These are phyloP conservation scores for Botryotinia globosa DNA, from an alignment of 2,329 filamentous ascomycete genomes.

Conservation along the genomic window DNA sequence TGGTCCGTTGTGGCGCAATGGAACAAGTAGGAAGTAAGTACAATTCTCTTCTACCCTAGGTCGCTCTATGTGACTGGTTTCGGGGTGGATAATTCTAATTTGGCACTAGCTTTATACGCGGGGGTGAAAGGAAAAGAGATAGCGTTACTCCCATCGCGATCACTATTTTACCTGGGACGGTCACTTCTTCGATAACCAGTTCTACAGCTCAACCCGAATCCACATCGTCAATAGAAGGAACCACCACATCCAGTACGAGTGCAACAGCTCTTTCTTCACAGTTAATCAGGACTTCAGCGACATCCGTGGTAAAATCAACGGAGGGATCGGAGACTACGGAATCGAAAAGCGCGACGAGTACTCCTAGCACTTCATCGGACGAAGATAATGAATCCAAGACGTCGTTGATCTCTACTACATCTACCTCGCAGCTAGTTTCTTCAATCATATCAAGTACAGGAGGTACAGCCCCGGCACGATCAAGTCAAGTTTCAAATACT, in stretches of 20 bases:
- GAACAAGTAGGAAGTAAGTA: constrained; percentile 14
- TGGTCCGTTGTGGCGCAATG: constrained; percentile 14
- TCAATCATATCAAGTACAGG: neutral
- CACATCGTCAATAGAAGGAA: neutral
- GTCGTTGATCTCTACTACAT: neutral
- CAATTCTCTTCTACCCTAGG: neutral
- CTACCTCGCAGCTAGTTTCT: neutral
- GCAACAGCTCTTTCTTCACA: neutral
- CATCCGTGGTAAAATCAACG: neutral
- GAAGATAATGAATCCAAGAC: neutral
- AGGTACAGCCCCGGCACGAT: neutral
- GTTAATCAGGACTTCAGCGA: neutral
- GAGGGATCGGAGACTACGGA: neutral
- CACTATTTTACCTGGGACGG: constrained; percentile 7
- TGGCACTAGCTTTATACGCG: neutral
- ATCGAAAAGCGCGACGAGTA: neutral
- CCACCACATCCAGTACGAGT: neutral
- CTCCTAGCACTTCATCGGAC: neutral
- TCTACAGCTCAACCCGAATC: neutral
- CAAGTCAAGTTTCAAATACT: neutral
- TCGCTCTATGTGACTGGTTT: neutral
- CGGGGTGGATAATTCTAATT: neutral
- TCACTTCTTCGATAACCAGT: neutral
- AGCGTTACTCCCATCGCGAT: neutral
- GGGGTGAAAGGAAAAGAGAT: neutral